Base-by-base conservation (phyloP, 768 basidiomycete species). In the Hypholoma fasciculare region DNA sequence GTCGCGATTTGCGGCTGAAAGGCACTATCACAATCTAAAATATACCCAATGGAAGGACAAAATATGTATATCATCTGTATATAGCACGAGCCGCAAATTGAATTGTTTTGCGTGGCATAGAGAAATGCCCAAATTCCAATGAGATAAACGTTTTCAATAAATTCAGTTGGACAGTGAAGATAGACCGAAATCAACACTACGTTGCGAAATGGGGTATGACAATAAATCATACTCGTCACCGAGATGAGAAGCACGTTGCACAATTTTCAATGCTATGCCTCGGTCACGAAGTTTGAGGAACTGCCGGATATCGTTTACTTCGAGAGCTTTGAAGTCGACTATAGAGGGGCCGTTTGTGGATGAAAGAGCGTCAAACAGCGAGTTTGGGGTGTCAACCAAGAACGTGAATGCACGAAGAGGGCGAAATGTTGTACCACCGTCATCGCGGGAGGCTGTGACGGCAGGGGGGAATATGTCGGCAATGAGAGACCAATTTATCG, bases 1-100 rank as follows among this genome's bases (percentile, higher is more conserved):
- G 88, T 65, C 75, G 89, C 58, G 82, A 90, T 69, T 72, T 70
- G 13, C 77, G 81, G 59, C 65, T 91, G 70, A 70, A 63, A 8
- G 86, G 87, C 14, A 64, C 64, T 4, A 69, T 80, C 42, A 71
- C 72, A 27, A 56, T 58, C 20, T 65, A 51, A 60, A 38, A 34
- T 23, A 44, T 54, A 52, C 52, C 52, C 40, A 17, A 17, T 16
- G 36, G 37, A 23, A 42, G 36, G 37, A 9, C 9, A 34, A 34
- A 34, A 34, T 34, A 27, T 49, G 49, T 17, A 49, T 49, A 49
- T 17, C 17, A 12, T 49, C 7, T 49, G 34, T 17, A 49, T 9
- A 7, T 49, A 26, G 6, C 30, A 34, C 30, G 30, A 9, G 6
- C 7, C 30, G 30, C 30, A 9, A 34, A 34, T 34, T 34, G 30